A percentile compares a stretch with the other conserved stretches of the same genome.
phyloP scores from a whole-genome alignment of 1,139 yeast species.

The Magnusiomyces tetraspermus region DNA sequence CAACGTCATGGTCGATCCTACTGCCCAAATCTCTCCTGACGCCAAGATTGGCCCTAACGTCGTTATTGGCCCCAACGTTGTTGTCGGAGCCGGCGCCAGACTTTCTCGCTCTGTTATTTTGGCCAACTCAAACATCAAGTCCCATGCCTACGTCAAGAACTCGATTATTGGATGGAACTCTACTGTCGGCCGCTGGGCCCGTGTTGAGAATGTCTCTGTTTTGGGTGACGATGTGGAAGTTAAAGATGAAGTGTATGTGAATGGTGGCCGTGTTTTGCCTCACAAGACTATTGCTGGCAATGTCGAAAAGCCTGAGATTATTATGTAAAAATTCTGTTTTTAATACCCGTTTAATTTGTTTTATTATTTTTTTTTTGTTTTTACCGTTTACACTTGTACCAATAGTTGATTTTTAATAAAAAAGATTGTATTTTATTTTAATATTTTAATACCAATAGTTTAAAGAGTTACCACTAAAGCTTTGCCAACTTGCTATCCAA shows the following conservation, averaged over 20 bases:
- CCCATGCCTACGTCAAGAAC: conserved; percentile 96
- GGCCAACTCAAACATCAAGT: conserved; percentile 85
- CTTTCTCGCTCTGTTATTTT: conserved; percentile 90
- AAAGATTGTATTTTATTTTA: no score
- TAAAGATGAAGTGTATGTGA: conserved; percentile 96
- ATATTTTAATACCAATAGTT: not conserved
- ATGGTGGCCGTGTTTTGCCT: conserved; percentile 98
- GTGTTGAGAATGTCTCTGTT: conserved; percentile 96
- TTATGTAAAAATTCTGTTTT: conserved; percentile 70
- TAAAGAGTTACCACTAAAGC: no score
- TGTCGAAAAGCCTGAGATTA: conserved; percentile 95
- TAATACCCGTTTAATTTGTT: no score
- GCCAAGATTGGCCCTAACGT: conserved; percentile 99
- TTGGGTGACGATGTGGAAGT: conserved; percentile 98
- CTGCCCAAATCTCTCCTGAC: conserved; percentile 85
- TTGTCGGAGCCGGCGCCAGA: conserved; percentile 98
- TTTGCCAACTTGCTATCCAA: not conserved
- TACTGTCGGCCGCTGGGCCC: conserved; percentile 97
- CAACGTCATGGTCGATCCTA: conserved; percentile 87
- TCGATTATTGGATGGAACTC: conserved; percentile 99
- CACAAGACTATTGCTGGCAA: conserved; percentile 95
- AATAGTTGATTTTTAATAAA: no score
- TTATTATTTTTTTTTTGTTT: no score
- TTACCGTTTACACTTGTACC: no score
- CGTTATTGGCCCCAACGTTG: conserved; percentile 93